Evolutionary conservation across 1,284 basidiomycete genomes (phyloP).

Genomic region (Cutaneotrichosporon sp.): DNA sequence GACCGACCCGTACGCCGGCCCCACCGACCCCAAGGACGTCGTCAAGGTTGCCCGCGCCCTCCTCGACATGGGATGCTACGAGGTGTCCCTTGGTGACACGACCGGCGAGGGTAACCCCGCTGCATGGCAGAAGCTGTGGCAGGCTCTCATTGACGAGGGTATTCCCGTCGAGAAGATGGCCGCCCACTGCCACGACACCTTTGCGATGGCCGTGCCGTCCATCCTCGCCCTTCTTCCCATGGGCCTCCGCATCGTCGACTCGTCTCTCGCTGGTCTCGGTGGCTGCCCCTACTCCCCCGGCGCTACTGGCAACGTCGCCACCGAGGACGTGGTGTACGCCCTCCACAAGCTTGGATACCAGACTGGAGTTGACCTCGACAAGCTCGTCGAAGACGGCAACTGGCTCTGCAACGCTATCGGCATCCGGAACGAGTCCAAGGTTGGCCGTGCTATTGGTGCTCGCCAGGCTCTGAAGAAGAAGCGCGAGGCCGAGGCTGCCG

Average conservation of each 20-base stretch:
- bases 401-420: slow-evolving; percentile 72
- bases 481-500: neutral
- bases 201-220: slow-evolving; percentile 63
- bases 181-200: slow-evolving; percentile 82
- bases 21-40: slow-evolving; percentile 63
- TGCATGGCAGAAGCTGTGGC: slow-evolving; percentile 63
- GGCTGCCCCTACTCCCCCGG: slow-evolving; percentile 95
- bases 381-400: slow-evolving; percentile 67
- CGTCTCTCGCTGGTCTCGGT: slow-evolving; percentile 78
- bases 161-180: slow-evolving; percentile 59
- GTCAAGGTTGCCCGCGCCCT: slow-evolving; percentile 67
- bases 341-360: slow-evolving; percentile 66
- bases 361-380: slow-evolving; percentile 62
- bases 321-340: slow-evolving; percentile 83
- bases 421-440: slow-evolving; percentile 69
- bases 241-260: slow-evolving; percentile 54
- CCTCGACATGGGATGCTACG: slow-evolving; percentile 87
- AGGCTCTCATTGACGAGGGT: slow-evolving; percentile 59
- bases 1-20: slow-evolving; percentile 79
- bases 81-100: slow-evolving; percentile 87
- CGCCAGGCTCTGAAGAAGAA: slow-evolving; percentile 29
- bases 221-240: slow-evolving; percentile 49
- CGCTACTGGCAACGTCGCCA: slow-evolving; percentile 87
- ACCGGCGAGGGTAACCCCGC: slow-evolving; percentile 78
- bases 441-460: slow-evolving; percentile 68